Evolutionary conservation across 176 grass and related monocot genomes (phyloP).

Genomic region (sorghum (Sorghum bicolor)): Sorghum_bicolor_NCBIv3 NC_012870.2:48362001-48362500

Average conservation of each 20-base stretch:
- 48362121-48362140: conserved; percentile 68
- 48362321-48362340: conserved; percentile 46
- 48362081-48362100: conserved; percentile 27
- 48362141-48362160: conserved; percentile 53
- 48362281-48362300: conserved; percentile 59
- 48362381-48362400: conserved; percentile 78
- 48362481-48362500: conserved; percentile 76
- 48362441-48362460: conserved; percentile 94
- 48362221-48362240: conserved; percentile 77
- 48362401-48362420: conserved; percentile 97
- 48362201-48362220: conserved; percentile 78
- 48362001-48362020: neutral
- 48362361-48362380: conserved; percentile 64
- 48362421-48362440: conserved; percentile 98
- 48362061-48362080: neutral
- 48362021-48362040: conserved; percentile 7
- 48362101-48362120: conserved; percentile 13
- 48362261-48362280: conserved; percentile 77
- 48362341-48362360: conserved; percentile 53
- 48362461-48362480: conserved; percentile 84
- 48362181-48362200: conserved; percentile 66
- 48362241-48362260: conserved; percentile 81
- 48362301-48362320: conserved; percentile 65
- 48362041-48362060: neutral
- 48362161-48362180: conserved; percentile 31